Evolutionary conservation across 148 eudicot genomes (phyloP).

Genomic region (Agrostemma githago): DNA sequence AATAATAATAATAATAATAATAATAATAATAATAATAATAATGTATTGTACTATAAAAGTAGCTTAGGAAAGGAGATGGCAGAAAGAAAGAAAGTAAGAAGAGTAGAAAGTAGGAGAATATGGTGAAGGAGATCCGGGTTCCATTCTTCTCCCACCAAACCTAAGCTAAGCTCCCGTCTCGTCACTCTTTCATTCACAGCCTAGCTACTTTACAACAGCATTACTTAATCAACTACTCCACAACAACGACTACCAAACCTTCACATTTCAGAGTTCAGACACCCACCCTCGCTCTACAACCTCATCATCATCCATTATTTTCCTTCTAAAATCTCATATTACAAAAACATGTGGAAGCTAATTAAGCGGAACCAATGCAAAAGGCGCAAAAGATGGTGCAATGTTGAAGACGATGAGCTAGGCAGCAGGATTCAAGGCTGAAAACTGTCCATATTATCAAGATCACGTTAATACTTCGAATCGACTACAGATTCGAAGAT

Average conservation of each 20-base stretch:
- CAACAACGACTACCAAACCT: not conserved
- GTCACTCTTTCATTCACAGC: constrained; percentile 16
- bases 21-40: no score
- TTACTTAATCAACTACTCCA: not conserved
- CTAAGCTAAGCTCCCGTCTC: not conserved
- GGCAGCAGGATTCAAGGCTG: not conserved
- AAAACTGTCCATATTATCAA: constrained; percentile 10
- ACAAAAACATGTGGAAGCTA: not conserved
- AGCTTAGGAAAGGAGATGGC: no score
- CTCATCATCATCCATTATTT: not conserved
- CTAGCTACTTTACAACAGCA: not conserved
- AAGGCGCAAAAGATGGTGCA: constrained; percentile 10
- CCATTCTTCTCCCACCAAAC: constrained; percentile 19
- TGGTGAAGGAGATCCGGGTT: constrained; percentile 39
- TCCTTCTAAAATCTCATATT: not conserved
- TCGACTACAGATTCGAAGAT: constrained; percentile 16
- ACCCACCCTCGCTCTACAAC: constrained; percentile 13
- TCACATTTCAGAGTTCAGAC: not conserved
- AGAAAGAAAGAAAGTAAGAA: constrained; percentile 9
- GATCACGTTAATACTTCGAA: constrained; percentile 3
- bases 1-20: no score
- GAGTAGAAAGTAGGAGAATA: constrained; percentile 22
- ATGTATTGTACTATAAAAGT: no score
- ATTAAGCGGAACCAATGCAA: constrained; percentile 3
- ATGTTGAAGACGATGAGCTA: not conserved